Evolutionary conservation across 208 protist genomes (phyloP).

Genomic region (Leishmania major): DNA sequence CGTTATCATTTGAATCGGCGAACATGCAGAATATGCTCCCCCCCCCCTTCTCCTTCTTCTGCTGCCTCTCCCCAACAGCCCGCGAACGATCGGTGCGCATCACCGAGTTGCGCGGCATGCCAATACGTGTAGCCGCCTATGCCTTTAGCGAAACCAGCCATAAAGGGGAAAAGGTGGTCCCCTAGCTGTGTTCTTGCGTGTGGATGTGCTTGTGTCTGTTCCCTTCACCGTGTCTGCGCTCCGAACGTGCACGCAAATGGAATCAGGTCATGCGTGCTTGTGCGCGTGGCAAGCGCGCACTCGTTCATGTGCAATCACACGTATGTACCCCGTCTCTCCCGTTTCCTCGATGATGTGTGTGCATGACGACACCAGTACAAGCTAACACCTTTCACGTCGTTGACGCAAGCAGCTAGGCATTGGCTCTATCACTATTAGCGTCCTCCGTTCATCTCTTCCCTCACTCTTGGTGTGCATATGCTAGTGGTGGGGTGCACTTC

Average conservation of each 20-base stretch:
- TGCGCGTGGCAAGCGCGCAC: neutral
- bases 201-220: neutral
- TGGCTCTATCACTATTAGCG: neutral
- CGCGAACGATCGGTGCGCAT: slow-evolving; percentile 1
- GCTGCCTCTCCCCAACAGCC: neutral
- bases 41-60: neutral
- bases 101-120: neutral
- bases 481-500: neutral
- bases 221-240: neutral
- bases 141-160: neutral
- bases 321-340: neutral
- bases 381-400: neutral
- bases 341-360: neutral
- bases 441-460: neutral
- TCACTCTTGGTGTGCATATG: neutral
- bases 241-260: neutral
- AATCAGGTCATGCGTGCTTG: neutral
- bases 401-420: too few relatives aligned
- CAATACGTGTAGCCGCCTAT: neutral
- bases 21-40: neutral
- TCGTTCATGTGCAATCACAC: neutral
- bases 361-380: neutral
- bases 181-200: neutral
- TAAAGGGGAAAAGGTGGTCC: neutral
- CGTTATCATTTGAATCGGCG: neutral